A percentile compares a stretch with the other conserved stretches of the same genome.
Conservation (phyloP, 352 stramenopile species). For the Phytophthora litchii region DNA sequence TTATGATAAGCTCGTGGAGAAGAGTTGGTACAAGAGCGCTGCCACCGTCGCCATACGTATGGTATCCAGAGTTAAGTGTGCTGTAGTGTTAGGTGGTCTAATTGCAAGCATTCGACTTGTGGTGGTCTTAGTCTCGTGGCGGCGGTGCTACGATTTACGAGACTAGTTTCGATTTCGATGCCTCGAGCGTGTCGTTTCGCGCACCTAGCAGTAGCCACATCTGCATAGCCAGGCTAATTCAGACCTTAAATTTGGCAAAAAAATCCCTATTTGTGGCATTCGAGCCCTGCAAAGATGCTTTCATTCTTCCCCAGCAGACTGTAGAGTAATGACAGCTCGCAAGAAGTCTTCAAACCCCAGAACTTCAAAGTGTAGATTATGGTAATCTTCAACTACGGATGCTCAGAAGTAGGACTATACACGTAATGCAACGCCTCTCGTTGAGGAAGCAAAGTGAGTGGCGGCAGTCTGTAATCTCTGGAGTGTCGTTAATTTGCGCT, state of each 20-base stretch:
- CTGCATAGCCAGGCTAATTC: not conserved
- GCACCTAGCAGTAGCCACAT: not conserved
- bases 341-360: no score
- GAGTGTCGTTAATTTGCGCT: no score
- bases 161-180: constrained; percentile 15
- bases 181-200: constrained; percentile 11
- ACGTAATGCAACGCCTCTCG: no score
- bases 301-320: no score
- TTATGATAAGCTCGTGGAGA: constrained; percentile 6
- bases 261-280: not conserved
- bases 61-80: not conserved
- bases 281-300: no score
- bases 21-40: not conserved
- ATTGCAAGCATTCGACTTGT: constrained; percentile 11
- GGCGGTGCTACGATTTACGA: constrained; percentile 1
- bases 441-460: no score
- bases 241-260: not conserved
- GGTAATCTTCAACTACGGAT: no score
- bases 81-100: not conserved
- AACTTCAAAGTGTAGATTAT: no score
- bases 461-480: no score
- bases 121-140: constrained; percentile 2
- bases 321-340: no score
- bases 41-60: not conserved
- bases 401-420: no score